Evolutionary conservation across 345 rosid genomes (phyloP), one percentile per base, ranked within the genome.

Genomic region (Eucalyptus decipiens): DNA sequence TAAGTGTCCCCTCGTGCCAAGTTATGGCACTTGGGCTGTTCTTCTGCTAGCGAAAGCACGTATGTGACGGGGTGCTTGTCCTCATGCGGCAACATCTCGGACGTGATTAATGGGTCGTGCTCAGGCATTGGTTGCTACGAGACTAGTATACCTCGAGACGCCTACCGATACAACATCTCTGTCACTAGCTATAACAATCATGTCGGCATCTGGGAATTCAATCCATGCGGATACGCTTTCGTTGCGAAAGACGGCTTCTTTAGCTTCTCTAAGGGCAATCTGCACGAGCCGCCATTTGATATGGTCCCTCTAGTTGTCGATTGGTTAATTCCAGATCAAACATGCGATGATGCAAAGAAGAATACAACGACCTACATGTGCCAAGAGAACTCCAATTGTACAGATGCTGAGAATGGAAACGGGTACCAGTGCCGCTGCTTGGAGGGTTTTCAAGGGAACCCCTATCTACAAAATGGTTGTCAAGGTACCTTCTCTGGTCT

Each of bases 171-270:
- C 47, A 9, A 86, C 60, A 58, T 88, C 87, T 7, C 67, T 26
- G 10, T 89, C 7, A 7, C 14, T 12, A 91, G 91, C 89, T 88
- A 16, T 7, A 2, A 24, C 9, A 85, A 85, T 67, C 90, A 91
- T 37, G 0, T 1, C 1, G 4, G 37, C 19, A 30, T 89, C 3
- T 23, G 19, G 13, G 90, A 65, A 48, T 91, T 91, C 88, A 90
- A 91, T 60, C 89, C 45, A 3, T 91, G 92, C 89, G 87, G 92
- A 88, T 90, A 88, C 87, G 91, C 91, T 28, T 91, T 91, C 56
- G 65, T 90, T 80, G 92, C 89, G 5, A 37, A 62, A 42, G 86
- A 90, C 9, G 85, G 30, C 72, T 26, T 5, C 32, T 91, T 91
- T 76, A 86, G 40, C 37, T 87, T 91, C 89, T 58, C 89, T 3